A percentile compares a stretch with the other conserved stretches of the same genome.
Evolutionary conservation across 2,329 filamentous ascomycete genomes (phyloP).

Genomic region (Aureobasidium vineae): DNA sequence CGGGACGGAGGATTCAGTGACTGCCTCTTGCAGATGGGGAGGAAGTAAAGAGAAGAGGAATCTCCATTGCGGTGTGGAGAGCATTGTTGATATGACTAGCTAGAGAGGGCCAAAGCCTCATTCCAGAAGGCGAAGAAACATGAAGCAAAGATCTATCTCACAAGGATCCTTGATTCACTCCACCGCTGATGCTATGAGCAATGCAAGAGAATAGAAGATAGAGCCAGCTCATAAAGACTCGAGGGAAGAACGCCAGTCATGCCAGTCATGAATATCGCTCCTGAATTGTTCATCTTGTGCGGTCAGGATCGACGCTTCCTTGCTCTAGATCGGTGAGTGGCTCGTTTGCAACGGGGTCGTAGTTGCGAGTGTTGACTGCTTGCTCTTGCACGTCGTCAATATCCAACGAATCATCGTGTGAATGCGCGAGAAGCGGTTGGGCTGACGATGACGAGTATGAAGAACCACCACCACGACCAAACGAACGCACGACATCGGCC

Average conservation of each 20-base stretch:
- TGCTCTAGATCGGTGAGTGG: slow-evolving; percentile 40
- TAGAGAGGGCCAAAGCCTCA: background rate
- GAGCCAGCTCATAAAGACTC: slow-evolving; percentile 8
- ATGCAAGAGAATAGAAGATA: slow-evolving; percentile 7
- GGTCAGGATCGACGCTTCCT: slow-evolving; percentile 31
- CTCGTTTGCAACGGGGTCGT: slow-evolving; percentile 36
- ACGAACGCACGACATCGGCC: slow-evolving; percentile 76
- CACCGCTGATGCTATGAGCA: slow-evolving; percentile 15
- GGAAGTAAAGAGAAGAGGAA: background rate
- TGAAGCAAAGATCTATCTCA: slow-evolving; percentile 18
- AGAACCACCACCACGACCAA: slow-evolving; percentile 32
- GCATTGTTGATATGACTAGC: background rate
- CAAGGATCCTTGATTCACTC: slow-evolving; percentile 7
- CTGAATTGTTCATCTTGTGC: slow-evolving; percentile 22
- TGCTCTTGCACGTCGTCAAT: slow-evolving; percentile 39
- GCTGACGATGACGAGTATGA: slow-evolving; percentile 25
- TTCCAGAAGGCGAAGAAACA: background rate
- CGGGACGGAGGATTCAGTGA: too few relatives aligned
- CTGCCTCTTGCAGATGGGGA: too few relatives aligned
- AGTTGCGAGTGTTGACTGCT: slow-evolving; percentile 36
- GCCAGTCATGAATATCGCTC: background rate
- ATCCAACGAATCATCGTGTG: slow-evolving; percentile 23
- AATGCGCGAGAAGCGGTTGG: slow-evolving; percentile 25
- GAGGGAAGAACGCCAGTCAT: slow-evolving; percentile 11
- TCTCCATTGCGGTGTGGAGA: background rate